Percentiles rank a stretch among this genome's conserved stretches.
phyloP scores from a whole-genome alignment of 2,329 filamentous ascomycete genomes.

The Beauveria asiatica region DNA sequence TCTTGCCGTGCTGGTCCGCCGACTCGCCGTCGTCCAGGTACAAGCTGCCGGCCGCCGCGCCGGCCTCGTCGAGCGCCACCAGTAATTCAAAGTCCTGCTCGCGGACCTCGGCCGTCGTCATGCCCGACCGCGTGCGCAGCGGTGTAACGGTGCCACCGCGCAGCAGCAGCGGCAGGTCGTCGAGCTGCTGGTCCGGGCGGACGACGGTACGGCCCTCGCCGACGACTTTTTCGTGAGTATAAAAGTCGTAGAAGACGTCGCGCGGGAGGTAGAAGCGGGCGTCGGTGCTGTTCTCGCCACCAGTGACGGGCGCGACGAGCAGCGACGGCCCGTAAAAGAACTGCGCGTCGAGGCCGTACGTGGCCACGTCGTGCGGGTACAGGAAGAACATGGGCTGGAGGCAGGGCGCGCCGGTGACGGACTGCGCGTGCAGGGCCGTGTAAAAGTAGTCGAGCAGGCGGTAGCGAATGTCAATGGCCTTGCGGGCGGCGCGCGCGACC shows the following conservation, averaged over 20 bases:
- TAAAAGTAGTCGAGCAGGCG: conserved; percentile 67
- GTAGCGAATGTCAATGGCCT: conserved; percentile 62
- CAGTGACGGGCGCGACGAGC: conserved; percentile 35
- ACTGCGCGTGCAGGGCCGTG: conserved; percentile 56
- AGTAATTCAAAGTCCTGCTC: conserved; percentile 62
- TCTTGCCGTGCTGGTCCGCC: conserved; percentile 42
- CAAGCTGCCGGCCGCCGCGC: conserved; percentile 53
- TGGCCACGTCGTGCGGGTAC: conserved; percentile 44
- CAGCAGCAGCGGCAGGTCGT: conserved; percentile 57
- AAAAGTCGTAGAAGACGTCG: conserved; percentile 41
- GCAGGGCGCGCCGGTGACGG: conserved; percentile 56
- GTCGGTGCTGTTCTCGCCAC: conserved; percentile 28
- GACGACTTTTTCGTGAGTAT: conserved; percentile 35
- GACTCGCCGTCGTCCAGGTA: conserved; percentile 70
- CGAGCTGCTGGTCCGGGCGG: conserved; percentile 28
- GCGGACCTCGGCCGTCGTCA: conserved; percentile 56
- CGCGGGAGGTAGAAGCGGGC: conserved; percentile 39
- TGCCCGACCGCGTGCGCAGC: conserved; percentile 43
- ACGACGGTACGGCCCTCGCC: conserved; percentile 31
- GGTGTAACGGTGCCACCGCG: conserved; percentile 59
- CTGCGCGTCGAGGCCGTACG: conserved; percentile 35
- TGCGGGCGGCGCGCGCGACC: conserved; percentile 53
- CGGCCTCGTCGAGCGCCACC: conserved; percentile 55
- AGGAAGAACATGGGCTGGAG: conserved; percentile 63
- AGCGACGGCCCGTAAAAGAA: conserved; percentile 38